A percentile compares a stretch with the other conserved stretches of the same genome.
Evolutionary conservation across 257 asterid genomes (phyloP).

Genomic region (Handroanthus guayacan): DNA sequence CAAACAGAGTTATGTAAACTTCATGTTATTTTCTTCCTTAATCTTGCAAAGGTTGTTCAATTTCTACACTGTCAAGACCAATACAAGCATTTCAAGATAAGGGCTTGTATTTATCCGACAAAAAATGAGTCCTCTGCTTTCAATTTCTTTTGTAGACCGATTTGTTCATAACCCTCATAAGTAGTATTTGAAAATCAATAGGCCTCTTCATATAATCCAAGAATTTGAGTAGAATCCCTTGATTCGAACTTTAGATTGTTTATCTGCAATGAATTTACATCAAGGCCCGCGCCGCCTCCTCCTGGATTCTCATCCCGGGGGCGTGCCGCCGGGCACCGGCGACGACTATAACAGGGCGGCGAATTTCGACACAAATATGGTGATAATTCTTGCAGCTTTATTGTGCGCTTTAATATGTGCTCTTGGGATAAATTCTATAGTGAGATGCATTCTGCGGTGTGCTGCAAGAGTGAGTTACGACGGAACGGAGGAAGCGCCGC

Average conservation of each 20-base stretch:
- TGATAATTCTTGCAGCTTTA: slow-evolving; percentile 73
- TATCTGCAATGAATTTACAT: slow-evolving; percentile 44
- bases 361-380: slow-evolving; percentile 74
- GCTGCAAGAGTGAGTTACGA: slow-evolving; percentile 46
- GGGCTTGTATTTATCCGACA: slow-evolving; percentile 28
- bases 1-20: slow-evolving; percentile 9
- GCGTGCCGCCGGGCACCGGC: slow-evolving; percentile 38
- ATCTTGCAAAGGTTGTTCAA: background rate
- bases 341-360: slow-evolving; percentile 55
- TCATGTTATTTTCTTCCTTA: background rate
- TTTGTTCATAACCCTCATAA: slow-evolving; percentile 30
- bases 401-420: slow-evolving; percentile 76
- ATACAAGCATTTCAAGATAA: slow-evolving; percentile 19
- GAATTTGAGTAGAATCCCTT: background rate
- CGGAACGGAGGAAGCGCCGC: slow-evolving; percentile 36
- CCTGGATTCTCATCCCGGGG: slow-evolving; percentile 37
- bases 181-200: background rate
- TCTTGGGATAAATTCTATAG: slow-evolving; percentile 70
- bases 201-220: background rate
- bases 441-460: slow-evolving; percentile 62
- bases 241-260: background rate
- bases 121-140: slow-evolving; percentile 51
- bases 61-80: background rate
- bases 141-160: slow-evolving; percentile 69
- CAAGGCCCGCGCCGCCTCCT: slow-evolving; percentile 56